Conservation (phyloP, 768 basidiomycete genomes). For the Tulasnella sp. region DNA sequence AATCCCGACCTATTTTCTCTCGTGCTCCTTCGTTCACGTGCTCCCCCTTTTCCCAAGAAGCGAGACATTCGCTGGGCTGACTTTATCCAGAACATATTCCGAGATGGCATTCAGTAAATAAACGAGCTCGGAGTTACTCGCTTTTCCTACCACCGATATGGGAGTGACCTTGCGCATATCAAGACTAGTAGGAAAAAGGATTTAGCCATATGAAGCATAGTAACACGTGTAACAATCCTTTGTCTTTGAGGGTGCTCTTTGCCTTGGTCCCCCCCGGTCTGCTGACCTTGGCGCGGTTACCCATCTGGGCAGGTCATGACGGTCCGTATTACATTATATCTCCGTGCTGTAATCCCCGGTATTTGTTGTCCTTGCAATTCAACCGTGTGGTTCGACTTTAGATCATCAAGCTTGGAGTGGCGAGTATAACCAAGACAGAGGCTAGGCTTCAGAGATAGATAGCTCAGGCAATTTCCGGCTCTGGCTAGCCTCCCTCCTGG, state of each 20-base stretch:
- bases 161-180: neutral
- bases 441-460: neutral
- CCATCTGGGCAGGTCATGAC: neutral
- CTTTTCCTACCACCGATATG: neutral
- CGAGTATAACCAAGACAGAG: slow-evolving; percentile 11
- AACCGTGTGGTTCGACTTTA: neutral
- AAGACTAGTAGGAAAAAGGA: neutral
- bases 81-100: slow-evolving; percentile 14
- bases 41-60: neutral
- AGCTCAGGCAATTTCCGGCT: slow-evolving; percentile 2
- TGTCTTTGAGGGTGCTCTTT: slow-evolving; percentile 7
- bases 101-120: slow-evolving; percentile 9
- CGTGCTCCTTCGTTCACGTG: slow-evolving; percentile 7
- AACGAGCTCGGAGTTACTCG: slow-evolving; percentile 3
- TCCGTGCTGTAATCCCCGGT: neutral
- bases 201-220: slow-evolving; percentile 4
- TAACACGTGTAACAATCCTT: neutral
- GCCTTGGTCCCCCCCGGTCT: neutral
- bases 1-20: neutral
- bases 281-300: neutral
- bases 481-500: neutral
- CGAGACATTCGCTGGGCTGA: slow-evolving; percentile 11
- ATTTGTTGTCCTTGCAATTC: neutral
- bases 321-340: neutral
- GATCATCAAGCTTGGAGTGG: neutral